Base-by-base conservation (phyloP, 2,329 filamentous ascomycete species). In the Delphinella strobiligena region DNA sequence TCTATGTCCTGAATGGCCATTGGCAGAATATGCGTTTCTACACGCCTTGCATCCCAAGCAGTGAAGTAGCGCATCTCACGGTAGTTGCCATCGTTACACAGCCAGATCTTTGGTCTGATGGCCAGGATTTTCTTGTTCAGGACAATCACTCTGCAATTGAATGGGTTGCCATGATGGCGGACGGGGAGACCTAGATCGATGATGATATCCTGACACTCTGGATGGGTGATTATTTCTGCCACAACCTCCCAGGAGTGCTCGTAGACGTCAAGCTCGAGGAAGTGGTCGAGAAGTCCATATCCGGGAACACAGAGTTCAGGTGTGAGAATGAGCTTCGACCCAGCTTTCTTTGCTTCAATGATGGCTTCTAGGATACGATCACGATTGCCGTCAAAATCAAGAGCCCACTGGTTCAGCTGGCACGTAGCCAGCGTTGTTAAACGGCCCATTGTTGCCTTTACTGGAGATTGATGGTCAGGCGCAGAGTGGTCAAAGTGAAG, bases 71-170 rank as follows among this genome's bases (percentile, higher is more conserved):
- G 47, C 57, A 61, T 60, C 47, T 68, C 65, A 4, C 64, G 55
- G 38, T 61, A 67, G 49, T 67, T 82, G 2, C 80, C 81, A 55
- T 84, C 78, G 44, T 82, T 80, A 35, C 80, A 80, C 4, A 87
- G 68, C 50, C 68, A 78, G 46, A 83, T 66, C 59, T 86, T 87
- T 0, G 81, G 81, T 9, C 82, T 67, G 42, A 91, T 80, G 43
- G 80, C 65, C 14, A 87, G 60, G 15, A 88, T 78, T 59, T 78
- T 75, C 37, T 74, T 71, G 48, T 87, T 72, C 37, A 76, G 66
- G 44, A 67, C 65, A 45, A 83, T 70, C n/a, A 80, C 65, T 17
- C 81, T 66, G 48, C 74, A 75, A 55, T 82, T 84, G 61, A 76
- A 83, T 40, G 71, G 66, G 38, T 72, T 64, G 50, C 76, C 75